Percentiles rank a stretch among this genome's conserved stretches.
phyloP scores from a whole-genome alignment of 345 rosid genomes.

The Boechera stricta region DNA sequence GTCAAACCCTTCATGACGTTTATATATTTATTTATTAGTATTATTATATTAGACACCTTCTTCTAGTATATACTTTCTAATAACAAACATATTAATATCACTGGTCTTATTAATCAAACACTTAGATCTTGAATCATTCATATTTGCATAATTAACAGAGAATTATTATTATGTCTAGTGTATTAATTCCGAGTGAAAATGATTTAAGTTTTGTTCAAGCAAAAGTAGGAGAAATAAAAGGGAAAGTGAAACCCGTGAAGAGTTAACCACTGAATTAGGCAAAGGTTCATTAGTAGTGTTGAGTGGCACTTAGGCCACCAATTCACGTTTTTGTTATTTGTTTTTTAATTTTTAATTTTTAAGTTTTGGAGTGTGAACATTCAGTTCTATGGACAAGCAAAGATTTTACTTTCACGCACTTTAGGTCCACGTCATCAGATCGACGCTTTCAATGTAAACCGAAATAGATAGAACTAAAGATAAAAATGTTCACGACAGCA shows the following conservation, averaged over 20 bases:
- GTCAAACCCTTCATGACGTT: constrained; percentile 48
- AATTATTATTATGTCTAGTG: constrained; percentile 1
- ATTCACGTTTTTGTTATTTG: constrained; percentile 37
- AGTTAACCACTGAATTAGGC: constrained; percentile 48
- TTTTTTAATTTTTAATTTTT: neutral
- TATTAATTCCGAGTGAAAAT: constrained; percentile 10
- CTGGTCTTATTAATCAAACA: constrained; percentile 21
- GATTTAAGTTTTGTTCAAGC: constrained; percentile 22
- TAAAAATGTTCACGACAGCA: constrained; percentile 44
- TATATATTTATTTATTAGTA: neutral
- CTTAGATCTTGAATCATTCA: constrained; percentile 39
- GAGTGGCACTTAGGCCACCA: constrained; percentile 49
- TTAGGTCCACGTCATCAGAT: constrained; percentile 38
- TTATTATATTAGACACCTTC: constrained; percentile 38
- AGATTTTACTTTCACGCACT: constrained; percentile 47
- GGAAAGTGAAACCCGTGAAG: constrained; percentile 55
- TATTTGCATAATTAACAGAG: constrained; percentile 21
- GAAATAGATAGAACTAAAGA: constrained; percentile 32
- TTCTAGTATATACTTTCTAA: constrained; percentile 37
- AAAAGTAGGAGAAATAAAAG: constrained; percentile 25
- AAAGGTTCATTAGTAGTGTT: constrained; percentile 50
- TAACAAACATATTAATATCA: constrained; percentile 28
- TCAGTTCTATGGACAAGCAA: constrained; percentile 44
- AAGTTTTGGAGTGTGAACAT: constrained; percentile 35
- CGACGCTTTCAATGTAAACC: constrained; percentile 39